These are phyloP conservation scores for Collybia sordida DNA, from an alignment of 768 basidiomycete genomes.

Conservation along the genomic window DNA sequence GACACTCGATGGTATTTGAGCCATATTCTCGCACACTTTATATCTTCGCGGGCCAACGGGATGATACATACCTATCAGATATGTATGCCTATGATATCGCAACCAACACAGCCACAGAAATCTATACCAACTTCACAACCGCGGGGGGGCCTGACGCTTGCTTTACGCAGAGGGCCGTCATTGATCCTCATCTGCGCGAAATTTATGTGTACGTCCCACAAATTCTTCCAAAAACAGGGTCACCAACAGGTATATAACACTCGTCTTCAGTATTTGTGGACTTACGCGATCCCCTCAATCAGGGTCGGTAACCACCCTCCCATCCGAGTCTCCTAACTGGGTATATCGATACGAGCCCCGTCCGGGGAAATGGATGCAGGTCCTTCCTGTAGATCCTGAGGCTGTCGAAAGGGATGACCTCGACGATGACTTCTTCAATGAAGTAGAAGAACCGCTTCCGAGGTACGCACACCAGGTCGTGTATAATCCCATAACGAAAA, in stretches of 20 bases:
- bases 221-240: neutral
- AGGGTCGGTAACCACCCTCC: conserved; percentile 38
- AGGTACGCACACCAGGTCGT: conserved; percentile 81
- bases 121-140: conserved; percentile 61
- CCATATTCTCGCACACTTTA: conserved; percentile 54
- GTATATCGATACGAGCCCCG: conserved; percentile 60
- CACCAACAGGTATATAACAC: neutral
- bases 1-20: conserved; percentile 84
- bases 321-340: conserved; percentile 59
- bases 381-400: conserved; percentile 31
- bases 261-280: conserved; percentile 55
- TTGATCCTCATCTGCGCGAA: conserved; percentile 61
- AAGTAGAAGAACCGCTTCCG: conserved; percentile 47
- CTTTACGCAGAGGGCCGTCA: conserved; percentile 73
- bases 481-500: conserved; percentile 58
- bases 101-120: conserved; percentile 55
- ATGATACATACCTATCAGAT: conserved; percentile 67
- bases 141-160: conserved; percentile 69
- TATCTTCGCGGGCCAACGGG: conserved; percentile 74
- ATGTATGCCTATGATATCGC: conserved; percentile 74
- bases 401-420: neutral
- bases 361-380: conserved; percentile 67
- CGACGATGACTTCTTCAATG: too few relatives aligned
- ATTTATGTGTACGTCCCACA: conserved; percentile 63
- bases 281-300: conserved; percentile 43